Evolutionary conservation across 2,329 filamentous ascomycete genomes (phyloP), one percentile per base, ranked within the genome.

Genomic region (Fusarium sp.): DNA sequence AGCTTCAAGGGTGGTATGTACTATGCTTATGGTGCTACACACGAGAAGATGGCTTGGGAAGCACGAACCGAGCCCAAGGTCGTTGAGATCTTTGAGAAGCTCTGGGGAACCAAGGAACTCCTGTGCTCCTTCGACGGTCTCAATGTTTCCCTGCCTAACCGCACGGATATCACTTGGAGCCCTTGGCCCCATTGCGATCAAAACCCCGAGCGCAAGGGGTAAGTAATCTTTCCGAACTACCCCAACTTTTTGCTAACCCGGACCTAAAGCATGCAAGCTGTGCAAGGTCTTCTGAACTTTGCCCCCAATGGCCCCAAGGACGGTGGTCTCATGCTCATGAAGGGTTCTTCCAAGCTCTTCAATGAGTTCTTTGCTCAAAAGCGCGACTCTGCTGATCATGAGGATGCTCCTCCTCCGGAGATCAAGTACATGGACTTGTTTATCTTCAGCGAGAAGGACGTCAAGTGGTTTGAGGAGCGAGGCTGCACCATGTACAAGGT

Each of bases 41-140:
- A 88, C 68, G 86, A 87, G 68, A 80, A 84, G 67, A 88, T 87
- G 70, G 83, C 84, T 8, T 87, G 86, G 86, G 81, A 80, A 14
- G 80, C 87, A n/a, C 83, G 85, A n/a, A 79, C 80, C 7, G 86
- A 87, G 77, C 84, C 84, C 15, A 85, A 84, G 5, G 84, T 87
- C 1, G 78, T 87, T 20, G 79, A 77, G 5, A 80, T 85, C 4
- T 87, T 88, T 57, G 85, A 83, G 70, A 84, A 84, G 75, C 81
- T 87, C 9, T 86, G 83, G 63, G 81, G 81, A 22, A 85, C 84
- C 4, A 75, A 83, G 54, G 85, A 87, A 54, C 75, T 87, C 28
- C 82, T 87, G 30, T 86, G 86, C 4, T 87, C 85, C 0, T 88
- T 87, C 68, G 86, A 77, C 4, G 74, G 74, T 34, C 66, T 77